Base-by-base conservation (phyloP, 345 rosid genomes). In the Gossypium sturtianum region DNA sequence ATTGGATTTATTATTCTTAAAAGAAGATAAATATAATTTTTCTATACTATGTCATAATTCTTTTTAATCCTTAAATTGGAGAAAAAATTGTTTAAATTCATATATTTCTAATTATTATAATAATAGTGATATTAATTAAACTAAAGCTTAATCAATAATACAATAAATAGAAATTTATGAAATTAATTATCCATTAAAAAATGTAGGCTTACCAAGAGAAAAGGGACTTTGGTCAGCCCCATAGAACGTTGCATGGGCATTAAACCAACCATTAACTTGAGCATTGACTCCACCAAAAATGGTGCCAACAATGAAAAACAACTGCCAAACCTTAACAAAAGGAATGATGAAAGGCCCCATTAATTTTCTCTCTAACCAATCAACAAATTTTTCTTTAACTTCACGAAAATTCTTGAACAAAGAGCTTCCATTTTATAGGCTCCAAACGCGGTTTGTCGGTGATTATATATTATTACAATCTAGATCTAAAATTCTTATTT, bases 151-250 rank as follows among this genome's bases (percentile, higher is more conserved):
- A 34, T 34, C 7, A 0, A 5, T 34, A 4, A 5, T 34, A 5
- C 3, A 34, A 34, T 0, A 34, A 34, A 5, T 34, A 34, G 5
- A 1, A 25, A 13, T 27, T 13, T 5, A 4, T 60, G 27, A 12
- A 25, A 4, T 13, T 60, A 16, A 13, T 7, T 34, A 62, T 29
- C 45, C 2, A 29, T 7, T 51, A 34, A 5, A 22, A 25, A 69
- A 25, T 16, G 2, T 51, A 27, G 17, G 65, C 78, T 74, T 89
- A 91, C 97, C 97, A 41, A 91, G 91, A 70, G 92, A 83, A 79
- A 84, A 79, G 63, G 93, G 97, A 59, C 82, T 88, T 66, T 88
- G 92, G 74, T 91, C 80, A 76, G 89, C 92, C 58, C 92, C 97
- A 81, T 91, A 87, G 81, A 70, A 91, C 60, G 97, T 89, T 56